Percentiles rank a stretch among this genome's conserved stretches.
These are phyloP conservation scores for Dysphania ambrosioides DNA, from an alignment of 148 eudicot genomes.

Conservation along the genomic window DNA sequence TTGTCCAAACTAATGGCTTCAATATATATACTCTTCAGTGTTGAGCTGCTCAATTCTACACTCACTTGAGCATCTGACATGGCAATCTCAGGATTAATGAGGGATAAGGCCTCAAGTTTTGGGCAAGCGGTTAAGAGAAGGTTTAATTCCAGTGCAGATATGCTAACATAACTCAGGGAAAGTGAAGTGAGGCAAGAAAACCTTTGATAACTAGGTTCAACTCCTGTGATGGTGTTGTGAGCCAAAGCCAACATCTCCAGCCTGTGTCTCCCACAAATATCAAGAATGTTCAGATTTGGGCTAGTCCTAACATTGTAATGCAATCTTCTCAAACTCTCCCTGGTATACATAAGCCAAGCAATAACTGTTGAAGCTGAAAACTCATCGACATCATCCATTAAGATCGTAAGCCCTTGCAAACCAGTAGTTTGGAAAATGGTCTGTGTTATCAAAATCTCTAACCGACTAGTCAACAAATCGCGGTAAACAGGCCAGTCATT, in stretches of 20 bases:
- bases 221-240: constrained; percentile 66
- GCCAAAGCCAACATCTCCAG: constrained; percentile 63
- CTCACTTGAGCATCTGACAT: constrained; percentile 74
- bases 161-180: constrained; percentile 69
- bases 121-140: constrained; percentile 78
- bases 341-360: constrained; percentile 87
- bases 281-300: constrained; percentile 73
- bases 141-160: constrained; percentile 80
- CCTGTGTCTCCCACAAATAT: constrained; percentile 74
- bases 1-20: constrained; percentile 87
- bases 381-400: constrained; percentile 86
- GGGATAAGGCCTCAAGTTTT: constrained; percentile 51
- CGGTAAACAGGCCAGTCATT: constrained; percentile 66
- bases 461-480: constrained; percentile 46
- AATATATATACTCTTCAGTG: constrained; percentile 66
- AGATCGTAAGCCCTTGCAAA: constrained; percentile 53
- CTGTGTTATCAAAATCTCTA: constrained; percentile 76
- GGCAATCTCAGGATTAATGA: constrained; percentile 63
- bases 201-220: constrained; percentile 79
- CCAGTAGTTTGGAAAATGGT: constrained; percentile 81
- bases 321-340: constrained; percentile 63
- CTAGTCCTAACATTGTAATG: constrained; percentile 64
- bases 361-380: constrained; percentile 86
- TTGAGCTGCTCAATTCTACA: constrained; percentile 56
- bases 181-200: constrained; percentile 68